A percentile compares a stretch with the other conserved stretches of the same genome.
Evolutionary conservation across 306 rosid species (phyloP).

Genomic region (Prunus mongolica): DNA sequence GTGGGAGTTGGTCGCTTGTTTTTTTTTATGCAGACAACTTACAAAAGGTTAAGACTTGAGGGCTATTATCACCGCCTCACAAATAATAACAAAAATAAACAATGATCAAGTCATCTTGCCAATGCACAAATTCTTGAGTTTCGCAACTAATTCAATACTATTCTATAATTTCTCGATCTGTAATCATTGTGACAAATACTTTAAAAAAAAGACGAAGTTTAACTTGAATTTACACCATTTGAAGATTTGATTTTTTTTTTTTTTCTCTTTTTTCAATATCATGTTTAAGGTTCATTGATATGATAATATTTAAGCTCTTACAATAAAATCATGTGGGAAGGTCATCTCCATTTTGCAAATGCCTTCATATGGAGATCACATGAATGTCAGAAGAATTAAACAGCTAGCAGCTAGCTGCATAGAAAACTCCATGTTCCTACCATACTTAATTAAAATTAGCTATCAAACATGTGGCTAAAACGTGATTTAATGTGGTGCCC

Average conservation of each 20-base stretch:
- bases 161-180: too few species aligned
- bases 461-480: background rate
- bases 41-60: slow-evolving; percentile 9
- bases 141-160: background rate
- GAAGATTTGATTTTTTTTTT: background rate
- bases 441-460: background rate
- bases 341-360: background rate
- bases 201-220: background rate
- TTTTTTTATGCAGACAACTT: slow-evolving; percentile 17
- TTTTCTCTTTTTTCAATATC: background rate
- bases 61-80: slow-evolving; percentile 25
- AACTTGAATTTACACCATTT: background rate
- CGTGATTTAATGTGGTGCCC: slow-evolving; percentile 5
- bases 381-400: background rate
- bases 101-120: slow-evolving; percentile 26
- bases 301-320: background rate
- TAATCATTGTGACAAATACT: background rate
- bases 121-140: slow-evolving; percentile 5
- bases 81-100: slow-evolving; percentile 54
- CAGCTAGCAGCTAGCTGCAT: background rate
- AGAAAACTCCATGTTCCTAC: slow-evolving; percentile 3
- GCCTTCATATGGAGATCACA: background rate
- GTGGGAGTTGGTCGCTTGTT: slow-evolving; percentile 63
- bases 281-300: background rate
- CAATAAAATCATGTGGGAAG: slow-evolving; percentile 1